Base-by-base conservation (phyloP, 2,329 filamentous ascomycete species). In the Monascus ruber region DNA sequence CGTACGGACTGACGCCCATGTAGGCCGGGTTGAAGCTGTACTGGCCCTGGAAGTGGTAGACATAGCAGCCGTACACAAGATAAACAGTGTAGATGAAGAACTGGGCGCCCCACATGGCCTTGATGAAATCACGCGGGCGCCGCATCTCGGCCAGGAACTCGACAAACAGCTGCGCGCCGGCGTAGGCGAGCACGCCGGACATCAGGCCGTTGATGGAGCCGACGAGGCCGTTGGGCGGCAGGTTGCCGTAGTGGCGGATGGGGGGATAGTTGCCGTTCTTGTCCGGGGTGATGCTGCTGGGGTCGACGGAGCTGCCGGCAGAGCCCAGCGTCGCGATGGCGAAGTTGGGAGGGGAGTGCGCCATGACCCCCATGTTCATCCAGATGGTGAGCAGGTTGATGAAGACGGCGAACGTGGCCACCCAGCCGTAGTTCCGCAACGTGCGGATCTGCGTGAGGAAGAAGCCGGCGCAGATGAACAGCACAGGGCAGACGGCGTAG, bases 81-180 rank as follows among this genome's bases (percentile, higher is more conserved):
- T 72, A 72, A 40, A 64, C 57, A 34, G 52, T 38, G 49, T 66
- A 71, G 46, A 72, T 71, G 54, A 72, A 70, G 36, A 63, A 52
- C 34, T 72, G 58, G 2, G 69, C 68, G 31, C 56, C 54, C 42
- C 67, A 51, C 38, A 71, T 52, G 6, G 58, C 65, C 42, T 71
- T 72, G 60, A 65, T 66, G 49, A 72, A 72, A 43, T 72, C 68
- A 39, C 54, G 59, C 6, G 70, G 69, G 10, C 63, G 59, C 26
- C 62, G 58, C 69, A 72, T 72, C 44, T 73, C 70, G 7, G 74
- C 66, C 58, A 79, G 65, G 46, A 79, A 71, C 38, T 76, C 72
- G 26, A 69, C 65, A 51, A 77, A 79, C 5, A 79, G 57, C 53
- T 73, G 69, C 2, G 71, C 71, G 3, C 76, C 75, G n/a, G 73